Base-by-base conservation (phyloP, 1,284 basidiomycete species). In the Tilletia walkeri region DNA sequence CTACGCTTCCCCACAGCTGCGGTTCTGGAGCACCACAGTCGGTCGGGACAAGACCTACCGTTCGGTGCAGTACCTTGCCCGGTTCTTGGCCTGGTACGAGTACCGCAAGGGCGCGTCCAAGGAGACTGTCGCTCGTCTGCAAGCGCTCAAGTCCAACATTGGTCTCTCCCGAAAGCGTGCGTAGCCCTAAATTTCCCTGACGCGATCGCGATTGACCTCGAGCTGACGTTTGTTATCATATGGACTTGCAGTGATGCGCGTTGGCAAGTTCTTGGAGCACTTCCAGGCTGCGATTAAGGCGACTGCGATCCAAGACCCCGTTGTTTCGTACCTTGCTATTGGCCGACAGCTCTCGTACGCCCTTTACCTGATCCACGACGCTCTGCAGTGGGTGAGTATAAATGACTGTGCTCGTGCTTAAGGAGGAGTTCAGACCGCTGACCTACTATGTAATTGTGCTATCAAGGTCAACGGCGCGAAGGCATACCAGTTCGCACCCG, bases 251-350 rank as follows among this genome's bases (percentile, higher is more conserved):
- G 94, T 97, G 67, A 88, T 98, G 88, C 89, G 95, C 24, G 86
- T 98, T 68, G 93, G 94, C 79, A 96, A 97, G 85, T 94, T 94
- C 39, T 80, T 96, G 74, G 95, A 99, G 84, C 94, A 97, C 85
- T 87, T 96, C 20, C 96, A 99, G 85, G 89, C 93, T 2, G 94
- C 93, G 30, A 86, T 97, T 69, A 91, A 90, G 74, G 90, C 91
- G n/a, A 86, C 89, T 20, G 84, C 88, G 4, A 81, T 88, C 10
- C 86, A 87, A 69, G 88, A 88, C 79, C 82, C 89, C 30, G 86
- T 89, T n/a, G 92, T 97, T 78, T 90, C 91, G 75, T 86, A 93
- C 70, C 88, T 91, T 0, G 90, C 91, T 48, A 89, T 97, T 76
- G 90, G 88, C 48, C 88, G 93, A 69, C 95, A 99, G 85, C 84